Evolutionary conservation across 2,329 filamentous ascomycete species (phyloP), one percentile per base, ranked within the genome.

Genomic region (Fusarium sp.): DNA sequence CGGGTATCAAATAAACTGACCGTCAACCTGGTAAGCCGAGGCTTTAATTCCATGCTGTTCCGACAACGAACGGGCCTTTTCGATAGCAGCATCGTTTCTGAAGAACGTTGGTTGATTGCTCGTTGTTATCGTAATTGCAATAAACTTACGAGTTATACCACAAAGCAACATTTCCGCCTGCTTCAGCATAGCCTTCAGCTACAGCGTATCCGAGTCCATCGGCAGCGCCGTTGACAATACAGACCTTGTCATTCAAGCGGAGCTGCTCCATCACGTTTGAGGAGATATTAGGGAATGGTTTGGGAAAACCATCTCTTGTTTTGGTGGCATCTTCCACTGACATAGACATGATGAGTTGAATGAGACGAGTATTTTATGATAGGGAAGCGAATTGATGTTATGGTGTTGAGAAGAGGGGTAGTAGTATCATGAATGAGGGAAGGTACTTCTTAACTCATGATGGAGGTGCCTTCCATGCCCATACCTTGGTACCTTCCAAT

Each of bases 151-250:
- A 75, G 58, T 78, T 76, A 46, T 79, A 80, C 75, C 73, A 76
- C 7, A 80, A 53, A 0, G 69, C 84, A 24, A 86, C 80, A 46
- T 81, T 52, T 1, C 77, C 83, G 1, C 79, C 79, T 1, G 83
- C 83, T 57, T 86, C 84, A 3, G 83, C 83, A 76, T 84, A 81
- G 2, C 79, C 82, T 59, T 86, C 81, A 0, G 82, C 78, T 6
- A 84, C 82, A 0, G 84, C 79, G 45, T 78, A 74, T 0, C 84
- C 84, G 43, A 86, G 81, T 0, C 84, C 84, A 43, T 84, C 83
- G 0, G 82, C 79, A 1, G 83, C 83, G 7, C 84, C 84, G 0
- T 78, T 85, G 2, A 86, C 76, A n/a, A 81, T 79, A 0, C 81
- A 79, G 58, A 82, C 79, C 59, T 79, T 84, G 11, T 79, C 83